Base-by-base conservation (phyloP, 495 filamentous ascomycete species). In the Xylaria intraflava region DNA sequence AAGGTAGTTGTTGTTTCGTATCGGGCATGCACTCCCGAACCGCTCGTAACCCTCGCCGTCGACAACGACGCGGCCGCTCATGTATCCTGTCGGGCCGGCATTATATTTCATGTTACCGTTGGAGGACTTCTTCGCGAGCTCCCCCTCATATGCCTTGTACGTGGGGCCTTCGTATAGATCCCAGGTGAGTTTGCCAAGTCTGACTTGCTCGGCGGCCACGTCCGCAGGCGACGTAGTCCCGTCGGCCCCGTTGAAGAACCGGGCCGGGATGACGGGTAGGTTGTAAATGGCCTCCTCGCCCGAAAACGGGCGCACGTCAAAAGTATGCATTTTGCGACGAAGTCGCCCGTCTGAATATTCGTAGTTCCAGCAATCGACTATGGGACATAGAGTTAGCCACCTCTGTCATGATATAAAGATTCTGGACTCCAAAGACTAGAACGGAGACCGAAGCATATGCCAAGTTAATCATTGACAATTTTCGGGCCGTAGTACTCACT, bases 141-240 rank as follows among this genome's bases (percentile, higher is more conserved):
- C 45, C 7, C 71, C 71, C 8, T 72, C 62, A 12, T 73, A 69
- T 1, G 69, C 55, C 55, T 60, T 70, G 44, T 72, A 71, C 9
- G 49, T 62, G 1, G 71, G 68, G 41, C 58, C 52, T 50, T 69
- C 67, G 6, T 64, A 54, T 4, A 73, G 62, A 38, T 71, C 64
- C 71, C 71, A 73, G 58, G 62, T 67, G 17, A 60, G 41, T 53
- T 60, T 65, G 31, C 71, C 71, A 1, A 70, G 62, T 26, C 27
- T 51, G 46, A 67, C 50, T 12, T 66, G 64, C 39, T 62, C 62
- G 9, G 46, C 50, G n/a, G 11, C 16, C 2, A 38, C 43, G 12
- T 57, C 46, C 10, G 44, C 35, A 26, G 60, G 60, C 0, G 23
- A 36, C 57, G 55, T 39, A 19, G 56, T 30, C 6, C 36, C 14